Evolutionary conservation across 1,139 yeast species (phyloP), one percentile per base, ranked within the genome.

Genomic region (Scheffersomyces illinoinensis): DNA sequence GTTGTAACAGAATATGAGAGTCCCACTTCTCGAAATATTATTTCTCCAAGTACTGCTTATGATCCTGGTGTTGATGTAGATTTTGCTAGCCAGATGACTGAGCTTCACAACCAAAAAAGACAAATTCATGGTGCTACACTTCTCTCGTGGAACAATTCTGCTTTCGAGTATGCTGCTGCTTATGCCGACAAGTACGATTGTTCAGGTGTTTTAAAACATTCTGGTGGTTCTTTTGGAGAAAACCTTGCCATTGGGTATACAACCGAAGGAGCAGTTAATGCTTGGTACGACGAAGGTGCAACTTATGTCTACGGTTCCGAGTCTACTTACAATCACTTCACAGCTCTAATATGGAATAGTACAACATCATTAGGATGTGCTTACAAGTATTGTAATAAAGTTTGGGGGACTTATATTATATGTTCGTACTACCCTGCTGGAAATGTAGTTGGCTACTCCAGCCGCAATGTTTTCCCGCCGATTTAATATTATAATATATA

Each of bases 341-440:
- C 72, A 6, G 70, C 68, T 26, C 43, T 69, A 57, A 55, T 69
- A n/a, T 69, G 71, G 72, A 64, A 64, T 53, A 55, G 61, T 24
- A 56, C 70, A 43, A 50, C 59, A 10, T 55, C 64, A 20, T 24
- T 69, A 18, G 72, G 71, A 4, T 69, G 72, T 54, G 65, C 67
- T 26, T 64, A 50, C 60, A 58, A 62, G 18, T 48, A 52, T 19
- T 61, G 64, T 24, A 81, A 79, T 60, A 66, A 74, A 33, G 76
- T 74, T 57, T 84, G 85, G 81, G 85, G 86, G 26, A 74, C 76
- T 57, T 88, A 86, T 72, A 76, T 87, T 57, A 81, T 87, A 47
- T 88, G 92, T 73, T 81, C 85, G 54, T 88, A 88, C 71, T 72
- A 77, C 64, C 82, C 85, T n/a, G 81, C 85, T 43, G 93, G 93